A percentile compares a stretch with the other conserved stretches of the same genome.
phyloP scores from a whole-genome alignment of 2,329 filamentous ascomycete species.

The Colletotrichum tofieldiae region DNA sequence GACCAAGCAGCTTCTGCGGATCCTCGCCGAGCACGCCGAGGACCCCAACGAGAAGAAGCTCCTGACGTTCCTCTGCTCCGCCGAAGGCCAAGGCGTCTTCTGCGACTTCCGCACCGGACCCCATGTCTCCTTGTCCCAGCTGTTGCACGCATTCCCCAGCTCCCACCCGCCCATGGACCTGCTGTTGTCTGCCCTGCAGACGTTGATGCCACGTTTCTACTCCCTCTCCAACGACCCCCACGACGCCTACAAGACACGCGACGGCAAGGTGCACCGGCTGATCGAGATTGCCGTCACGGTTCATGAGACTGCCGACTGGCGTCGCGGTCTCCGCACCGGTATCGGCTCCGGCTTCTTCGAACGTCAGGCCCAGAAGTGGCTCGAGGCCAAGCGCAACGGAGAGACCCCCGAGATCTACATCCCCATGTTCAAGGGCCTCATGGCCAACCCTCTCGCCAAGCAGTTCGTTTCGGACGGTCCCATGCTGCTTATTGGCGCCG shows the following conservation, averaged over 20 bases:
- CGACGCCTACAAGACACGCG: constrained; percentile 77
- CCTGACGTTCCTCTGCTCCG: constrained; percentile 86
- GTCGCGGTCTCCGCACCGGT: constrained; percentile 80
- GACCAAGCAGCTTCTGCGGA: constrained; percentile 86
- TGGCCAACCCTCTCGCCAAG: constrained; percentile 95
- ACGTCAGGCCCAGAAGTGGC: constrained; percentile 81
- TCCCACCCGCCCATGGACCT: constrained; percentile 88
- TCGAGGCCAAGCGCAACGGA: constrained; percentile 77
- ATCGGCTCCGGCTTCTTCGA: constrained; percentile 96
- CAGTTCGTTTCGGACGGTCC: constrained; percentile 95
- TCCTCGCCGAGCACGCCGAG: constrained; percentile 87
- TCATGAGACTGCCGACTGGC: constrained; percentile 89
- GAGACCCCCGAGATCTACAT: constrained; percentile 78
- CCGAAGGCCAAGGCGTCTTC: constrained; percentile 92
- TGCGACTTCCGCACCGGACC: constrained; percentile 94
- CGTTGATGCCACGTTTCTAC: constrained; percentile 98
- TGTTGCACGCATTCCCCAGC: constrained; percentile 93
- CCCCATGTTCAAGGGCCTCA: constrained; percentile 98
- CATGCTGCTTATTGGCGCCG: constrained; percentile 97
- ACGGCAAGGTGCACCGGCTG: constrained; percentile 81
- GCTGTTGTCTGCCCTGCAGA: constrained; percentile 84
- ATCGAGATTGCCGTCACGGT: constrained; percentile 98
- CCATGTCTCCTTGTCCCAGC: constrained; percentile 86
- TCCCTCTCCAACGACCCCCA: constrained; percentile 97
- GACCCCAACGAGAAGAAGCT: constrained; percentile 91